Percentiles rank a stretch among this genome's conserved stretches.
phyloP scores from a whole-genome alignment of 2,329 filamentous ascomycete genomes.

The Fusarium subtropicale region DNA sequence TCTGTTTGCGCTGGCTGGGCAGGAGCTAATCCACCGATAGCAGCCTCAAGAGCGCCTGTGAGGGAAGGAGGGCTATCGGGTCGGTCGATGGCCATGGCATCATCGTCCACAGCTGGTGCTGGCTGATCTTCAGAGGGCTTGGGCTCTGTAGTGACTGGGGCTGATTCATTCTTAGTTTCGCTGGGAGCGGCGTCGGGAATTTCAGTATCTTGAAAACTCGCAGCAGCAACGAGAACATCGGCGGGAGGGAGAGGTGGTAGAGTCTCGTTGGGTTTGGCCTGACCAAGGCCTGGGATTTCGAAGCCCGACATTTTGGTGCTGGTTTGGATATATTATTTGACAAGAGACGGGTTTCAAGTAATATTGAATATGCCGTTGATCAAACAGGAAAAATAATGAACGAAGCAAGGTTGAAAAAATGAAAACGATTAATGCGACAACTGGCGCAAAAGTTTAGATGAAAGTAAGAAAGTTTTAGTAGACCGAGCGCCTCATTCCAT shows the following conservation, averaged over 20 bases:
- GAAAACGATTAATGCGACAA: constrained; percentile 1
- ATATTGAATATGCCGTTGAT: background rate
- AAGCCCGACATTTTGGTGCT: constrained; percentile 54
- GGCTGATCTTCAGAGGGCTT: constrained; percentile 15
- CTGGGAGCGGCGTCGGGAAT: constrained; percentile 26
- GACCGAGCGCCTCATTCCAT: background rate
- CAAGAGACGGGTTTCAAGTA: background rate
- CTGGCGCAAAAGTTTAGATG: constrained; percentile 26
- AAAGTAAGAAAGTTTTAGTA: constrained; percentile 18
- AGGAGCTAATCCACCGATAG: constrained; percentile 54
- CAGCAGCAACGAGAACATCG: constrained; percentile 49
- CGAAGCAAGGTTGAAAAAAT: too few species aligned
- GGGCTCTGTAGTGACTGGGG: constrained; percentile 6
- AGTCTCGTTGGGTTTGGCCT: constrained; percentile 57
- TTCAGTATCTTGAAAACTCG: constrained; percentile 45
- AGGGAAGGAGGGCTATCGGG: constrained; percentile 54
- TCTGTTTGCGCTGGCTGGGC: constrained; percentile 26
- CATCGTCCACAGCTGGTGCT: constrained; percentile 41
- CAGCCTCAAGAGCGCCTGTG: constrained; percentile 58
- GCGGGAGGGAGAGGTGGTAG: constrained; percentile 53
- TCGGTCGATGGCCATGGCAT: constrained; percentile 54
- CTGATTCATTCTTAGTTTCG: constrained; percentile 7
- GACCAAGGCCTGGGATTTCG: constrained; percentile 58
- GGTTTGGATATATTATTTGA: background rate
- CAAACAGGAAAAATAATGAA: background rate